Evolutionary conservation across 2,329 filamentous ascomycete genomes (phyloP).

Genomic region (Epichloe coenophiala): DNA sequence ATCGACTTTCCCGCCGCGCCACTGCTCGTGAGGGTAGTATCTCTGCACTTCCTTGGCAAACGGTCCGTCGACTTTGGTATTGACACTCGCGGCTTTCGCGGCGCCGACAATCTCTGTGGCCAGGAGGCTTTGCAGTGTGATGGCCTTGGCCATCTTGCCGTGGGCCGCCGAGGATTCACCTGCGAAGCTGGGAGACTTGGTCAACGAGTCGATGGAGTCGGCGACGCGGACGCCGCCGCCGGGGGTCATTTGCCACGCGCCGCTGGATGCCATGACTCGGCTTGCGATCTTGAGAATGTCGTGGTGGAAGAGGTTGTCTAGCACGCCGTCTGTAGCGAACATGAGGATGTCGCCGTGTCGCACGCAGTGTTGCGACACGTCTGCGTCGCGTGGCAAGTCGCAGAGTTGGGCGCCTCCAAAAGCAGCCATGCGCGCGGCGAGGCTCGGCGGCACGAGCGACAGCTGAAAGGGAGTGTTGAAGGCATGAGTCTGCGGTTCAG

Average conservation of each 20-base stretch:
- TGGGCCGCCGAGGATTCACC: slow-evolving; percentile 4
- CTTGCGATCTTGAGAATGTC: slow-evolving; percentile 75
- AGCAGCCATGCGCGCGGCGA: slow-evolving; percentile 65
- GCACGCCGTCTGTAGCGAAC: slow-evolving; percentile 87
- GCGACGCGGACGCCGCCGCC: slow-evolving; percentile 46
- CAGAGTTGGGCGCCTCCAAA: slow-evolving; percentile 74
- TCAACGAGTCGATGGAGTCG: slow-evolving; percentile 39
- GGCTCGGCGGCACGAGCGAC: slow-evolving; percentile 68
- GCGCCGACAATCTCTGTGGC: slow-evolving; percentile 68
- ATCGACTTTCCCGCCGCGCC: slow-evolving; percentile 86
- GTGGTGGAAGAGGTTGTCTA: slow-evolving; percentile 88
- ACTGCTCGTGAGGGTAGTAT: slow-evolving; percentile 73
- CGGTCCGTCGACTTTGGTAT: slow-evolving; percentile 71
- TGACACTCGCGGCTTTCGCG: slow-evolving; percentile 73
- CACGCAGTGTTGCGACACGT: slow-evolving; percentile 61
- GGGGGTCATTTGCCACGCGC: too few relatives aligned
- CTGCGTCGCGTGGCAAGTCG: slow-evolving; percentile 74
- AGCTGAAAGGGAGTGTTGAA: slow-evolving; percentile 98
- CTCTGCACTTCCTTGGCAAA: slow-evolving; percentile 92
- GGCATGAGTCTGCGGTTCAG: slow-evolving; percentile 79
- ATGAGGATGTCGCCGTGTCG: slow-evolving; percentile 88
- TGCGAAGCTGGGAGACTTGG: slow-evolving; percentile 15
- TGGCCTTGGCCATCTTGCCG: slow-evolving; percentile 14
- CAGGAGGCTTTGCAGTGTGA: slow-evolving; percentile 61
- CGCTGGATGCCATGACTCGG: slow-evolving; percentile 51